Conservation (phyloP, 768 basidiomycete species). For the Piloderma croceum region DNA sequence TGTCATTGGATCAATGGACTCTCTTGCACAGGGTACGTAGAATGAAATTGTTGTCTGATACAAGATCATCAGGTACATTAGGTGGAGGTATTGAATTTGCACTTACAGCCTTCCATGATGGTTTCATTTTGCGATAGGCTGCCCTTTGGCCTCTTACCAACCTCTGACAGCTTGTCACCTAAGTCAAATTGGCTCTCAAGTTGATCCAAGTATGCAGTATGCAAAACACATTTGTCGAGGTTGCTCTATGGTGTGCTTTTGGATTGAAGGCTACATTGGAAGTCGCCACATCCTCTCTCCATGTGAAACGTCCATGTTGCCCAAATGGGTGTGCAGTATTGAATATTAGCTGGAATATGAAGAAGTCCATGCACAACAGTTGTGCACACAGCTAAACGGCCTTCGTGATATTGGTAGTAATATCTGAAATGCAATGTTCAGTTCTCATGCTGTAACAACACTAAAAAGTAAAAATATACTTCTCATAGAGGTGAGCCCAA, state of each 20-base stretch:
- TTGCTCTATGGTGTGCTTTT: slow-evolving; percentile 12
- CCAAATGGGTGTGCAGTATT: slow-evolving; percentile 15
- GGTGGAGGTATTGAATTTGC: neutral
- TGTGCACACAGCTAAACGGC: slow-evolving; percentile 12
- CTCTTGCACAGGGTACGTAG: slow-evolving; percentile 10
- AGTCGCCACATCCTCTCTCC: slow-evolving; percentile 17
- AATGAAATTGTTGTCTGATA: slow-evolving; percentile 14
- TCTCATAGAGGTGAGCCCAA: too few species aligned
- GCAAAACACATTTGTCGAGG: slow-evolving; percentile 7
- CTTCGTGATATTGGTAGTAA: slow-evolving; percentile 5
- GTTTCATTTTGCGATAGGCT: slow-evolving; percentile 5
- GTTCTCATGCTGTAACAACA: too few species aligned
- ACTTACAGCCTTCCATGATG: slow-evolving; percentile 5
- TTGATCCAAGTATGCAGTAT: slow-evolving; percentile 6
- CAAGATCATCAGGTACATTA: neutral
- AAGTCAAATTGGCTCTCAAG: slow-evolving; percentile 5
- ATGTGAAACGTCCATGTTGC: slow-evolving; percentile 18
- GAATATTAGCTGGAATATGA: slow-evolving; percentile 16
- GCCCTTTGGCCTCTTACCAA: neutral
- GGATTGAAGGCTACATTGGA: slow-evolving; percentile 13
- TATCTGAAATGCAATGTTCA: too few species aligned
- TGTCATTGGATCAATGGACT: slow-evolving; percentile 4
- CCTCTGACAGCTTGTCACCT: slow-evolving; percentile 4
- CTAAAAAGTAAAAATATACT: too few species aligned
- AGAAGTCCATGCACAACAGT: slow-evolving; percentile 17